Evolutionary conservation across 2,329 filamentous ascomycete genomes (phyloP), one percentile per base, ranked within the genome.

Genomic region (Cordyceps sp.): DNA sequence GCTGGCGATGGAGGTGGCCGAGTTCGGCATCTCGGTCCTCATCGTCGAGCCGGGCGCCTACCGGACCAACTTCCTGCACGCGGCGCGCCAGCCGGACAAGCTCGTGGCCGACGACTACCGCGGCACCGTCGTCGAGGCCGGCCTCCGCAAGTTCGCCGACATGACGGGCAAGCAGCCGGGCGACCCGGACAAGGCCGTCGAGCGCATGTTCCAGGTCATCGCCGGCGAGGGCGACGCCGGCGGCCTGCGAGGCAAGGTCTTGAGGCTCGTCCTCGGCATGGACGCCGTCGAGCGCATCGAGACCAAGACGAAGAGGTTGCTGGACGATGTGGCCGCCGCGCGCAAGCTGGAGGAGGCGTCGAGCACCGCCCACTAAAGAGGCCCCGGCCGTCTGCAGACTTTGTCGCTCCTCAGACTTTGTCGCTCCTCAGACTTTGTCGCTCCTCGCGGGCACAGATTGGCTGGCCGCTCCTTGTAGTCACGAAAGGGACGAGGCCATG

Each of bases 11-110:
- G 64, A 69, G 40, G 48, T 62, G 2, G 54, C 48, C 10, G 53
- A 57, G 3, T 54, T 65, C 12, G 54, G 53, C 12, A 59, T 69
- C 33, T 32, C 45, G 10, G 58, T 59, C 13, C 52, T 58, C 4
- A 48, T 62, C 10, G 48, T 68, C 15, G 62, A 68, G 41, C 62
- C 61, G 1, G 64, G 65, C 2, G 58, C 55, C 25, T 69, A 66
- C 37, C 52, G 63, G 3, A 68, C 64, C 10, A 57, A 57, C n/a
- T 59, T 66, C 33, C 44, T 65, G 16, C 35, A 36, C 26, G 43
- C 45, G 30, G 28, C 25, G 29, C 23, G 19, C 26, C 17, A 30
- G 21, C 21, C 26, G 26, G 14, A 16, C 14, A 29, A 16, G 29
- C 37, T 39, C 10, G 39, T 40, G 3, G 37, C 42, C 9, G 41